phyloP scores from a whole-genome alignment of 2,329 filamentous ascomycete genomes.

The Alternaria burnsii region DNA sequence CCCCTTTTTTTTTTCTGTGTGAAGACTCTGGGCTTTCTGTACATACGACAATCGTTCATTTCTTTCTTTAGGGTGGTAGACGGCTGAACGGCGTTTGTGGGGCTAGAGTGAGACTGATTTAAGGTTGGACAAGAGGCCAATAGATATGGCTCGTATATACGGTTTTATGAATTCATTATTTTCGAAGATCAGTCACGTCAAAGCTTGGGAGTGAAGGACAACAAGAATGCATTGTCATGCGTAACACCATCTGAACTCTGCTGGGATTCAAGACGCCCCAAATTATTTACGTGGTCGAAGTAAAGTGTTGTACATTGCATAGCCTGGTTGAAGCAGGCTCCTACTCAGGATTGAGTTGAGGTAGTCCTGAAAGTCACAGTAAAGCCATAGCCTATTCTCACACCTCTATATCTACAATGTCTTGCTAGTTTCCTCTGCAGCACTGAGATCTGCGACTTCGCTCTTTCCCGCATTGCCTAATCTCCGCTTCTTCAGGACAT shows the following conservation, averaged over 20 bases:
- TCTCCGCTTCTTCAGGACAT: constrained; percentile 80
- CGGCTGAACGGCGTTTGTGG: background rate
- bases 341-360: background rate
- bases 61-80: background rate
- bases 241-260: background rate
- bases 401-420: background rate
- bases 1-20: background rate
- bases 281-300: background rate
- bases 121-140: background rate
- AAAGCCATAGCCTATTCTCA: background rate
- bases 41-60: background rate
- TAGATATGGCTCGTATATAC: background rate
- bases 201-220: background rate
- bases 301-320: background rate
- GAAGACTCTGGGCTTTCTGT: background rate
- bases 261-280: background rate
- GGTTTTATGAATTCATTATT: background rate
- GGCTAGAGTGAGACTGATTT: background rate
- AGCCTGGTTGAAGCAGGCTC: constrained; percentile 13
- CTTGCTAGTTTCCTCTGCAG: constrained; percentile 10
- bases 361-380: background rate
- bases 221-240: background rate
- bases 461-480: constrained; percentile 22
- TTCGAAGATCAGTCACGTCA: background rate
- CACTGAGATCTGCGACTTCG: constrained; percentile 20